These are phyloP conservation scores for Colletotrichum siamense DNA, from an alignment of 2,329 filamentous ascomycete genomes.

Conservation along the genomic window DNA sequence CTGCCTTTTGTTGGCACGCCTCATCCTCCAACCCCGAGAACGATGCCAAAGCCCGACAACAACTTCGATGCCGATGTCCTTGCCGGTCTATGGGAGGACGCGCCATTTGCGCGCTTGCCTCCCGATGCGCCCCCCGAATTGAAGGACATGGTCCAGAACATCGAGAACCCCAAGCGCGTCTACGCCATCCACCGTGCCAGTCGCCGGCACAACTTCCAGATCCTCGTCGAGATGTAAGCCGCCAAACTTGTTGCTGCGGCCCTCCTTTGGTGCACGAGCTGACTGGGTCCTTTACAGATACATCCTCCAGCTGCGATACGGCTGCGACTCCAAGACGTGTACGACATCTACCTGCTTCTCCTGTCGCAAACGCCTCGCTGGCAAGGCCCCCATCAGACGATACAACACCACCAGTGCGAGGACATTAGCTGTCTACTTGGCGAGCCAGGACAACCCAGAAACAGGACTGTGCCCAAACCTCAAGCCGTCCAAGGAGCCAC, in stretches of 20 bases:
- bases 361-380: constrained; percentile 71
- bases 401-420: constrained; percentile 84
- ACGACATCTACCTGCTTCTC: constrained; percentile 81
- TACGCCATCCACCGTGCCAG: constrained; percentile 66
- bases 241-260: background rate
- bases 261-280: constrained; percentile 2
- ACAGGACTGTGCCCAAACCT: constrained; percentile 68
- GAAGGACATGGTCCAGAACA: constrained; percentile 57
- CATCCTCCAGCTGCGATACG: constrained; percentile 80
- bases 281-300: constrained; percentile 58
- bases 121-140: constrained; percentile 65
- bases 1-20: background rate
- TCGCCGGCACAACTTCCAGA: constrained; percentile 68
- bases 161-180: constrained; percentile 66
- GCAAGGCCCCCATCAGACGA: constrained; percentile 73
- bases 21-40: background rate
- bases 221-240: constrained; percentile 69
- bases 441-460: constrained; percentile 80
- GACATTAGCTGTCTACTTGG: constrained; percentile 80
- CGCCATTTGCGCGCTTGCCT: constrained; percentile 63
- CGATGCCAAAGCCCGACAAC: constrained; percentile 27
- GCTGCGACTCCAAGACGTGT: constrained; percentile 75
- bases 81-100: constrained; percentile 64
- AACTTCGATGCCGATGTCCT: constrained; percentile 53
- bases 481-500: constrained; percentile 44